Evolutionary conservation across 305 asterid species (phyloP).

Genomic region (Plantago lanceolata): DNA sequence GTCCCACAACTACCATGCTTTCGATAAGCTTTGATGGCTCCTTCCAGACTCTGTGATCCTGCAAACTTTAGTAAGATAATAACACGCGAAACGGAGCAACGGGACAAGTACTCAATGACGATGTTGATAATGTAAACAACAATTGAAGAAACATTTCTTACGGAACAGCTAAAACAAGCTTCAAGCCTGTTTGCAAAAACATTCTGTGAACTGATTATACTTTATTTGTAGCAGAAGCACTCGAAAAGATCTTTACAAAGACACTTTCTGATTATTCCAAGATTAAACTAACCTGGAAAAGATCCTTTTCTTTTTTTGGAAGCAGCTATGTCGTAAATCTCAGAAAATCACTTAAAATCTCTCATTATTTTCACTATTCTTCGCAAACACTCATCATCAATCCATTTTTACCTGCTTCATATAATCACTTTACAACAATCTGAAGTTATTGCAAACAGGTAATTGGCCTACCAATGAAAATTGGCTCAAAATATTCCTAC

Average conservation of each 20-base stretch:
- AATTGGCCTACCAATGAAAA: neutral
- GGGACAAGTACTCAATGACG: neutral
- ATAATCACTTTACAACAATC: neutral
- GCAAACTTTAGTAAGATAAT: slow-evolving; percentile 37
- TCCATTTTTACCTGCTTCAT: neutral
- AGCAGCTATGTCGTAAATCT: no score
- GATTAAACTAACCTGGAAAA: no score
- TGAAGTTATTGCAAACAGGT: neutral
- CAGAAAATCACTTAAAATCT: no score
- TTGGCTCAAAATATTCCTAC: neutral
- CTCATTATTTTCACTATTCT: neutral
- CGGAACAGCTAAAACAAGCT: neutral
- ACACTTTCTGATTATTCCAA: no score
- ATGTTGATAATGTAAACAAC: neutral
- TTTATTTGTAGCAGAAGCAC: no score
- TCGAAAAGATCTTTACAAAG: no score
- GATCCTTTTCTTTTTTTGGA: no score
- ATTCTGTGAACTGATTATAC: neutral
- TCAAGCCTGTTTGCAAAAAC: neutral
- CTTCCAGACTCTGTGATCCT: slow-evolving; percentile 94
- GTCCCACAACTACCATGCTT: slow-evolving; percentile 97
- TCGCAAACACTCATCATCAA: neutral
- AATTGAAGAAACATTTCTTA: neutral
- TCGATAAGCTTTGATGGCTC: slow-evolving; percentile 85
- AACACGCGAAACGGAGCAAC: slow-evolving; percentile 31